Evolutionary conservation across 2,329 filamentous ascomycete species (phyloP).

Genomic region (Monilinia fructicola): DNA sequence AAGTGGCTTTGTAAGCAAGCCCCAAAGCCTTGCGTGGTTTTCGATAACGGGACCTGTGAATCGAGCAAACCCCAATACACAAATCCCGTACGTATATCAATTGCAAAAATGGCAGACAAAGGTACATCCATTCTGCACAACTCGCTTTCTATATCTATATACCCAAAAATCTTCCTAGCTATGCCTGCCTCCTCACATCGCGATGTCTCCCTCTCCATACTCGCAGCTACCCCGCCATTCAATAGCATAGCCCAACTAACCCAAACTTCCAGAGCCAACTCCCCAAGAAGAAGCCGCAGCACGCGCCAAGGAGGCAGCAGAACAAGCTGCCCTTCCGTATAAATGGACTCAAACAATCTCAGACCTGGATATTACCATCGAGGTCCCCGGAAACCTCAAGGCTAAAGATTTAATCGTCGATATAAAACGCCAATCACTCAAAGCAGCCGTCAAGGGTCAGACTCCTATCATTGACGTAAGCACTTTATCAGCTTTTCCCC

Average conservation of each 20-base stretch:
- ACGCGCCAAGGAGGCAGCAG: constrained; percentile 72
- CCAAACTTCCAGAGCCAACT: constrained; percentile 35
- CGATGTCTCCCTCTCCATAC: background rate
- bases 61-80: constrained; percentile 19
- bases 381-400: constrained; percentile 80
- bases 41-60: constrained; percentile 1
- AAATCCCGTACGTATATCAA: constrained; percentile 16
- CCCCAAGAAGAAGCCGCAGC: constrained; percentile 57
- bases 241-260: constrained; percentile 12
- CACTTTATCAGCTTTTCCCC: constrained; percentile 24
- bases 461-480: constrained; percentile 76
- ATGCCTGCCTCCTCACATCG: background rate
- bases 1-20: constrained; percentile 24
- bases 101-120: constrained; percentile 33
- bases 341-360: constrained; percentile 94
- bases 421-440: constrained; percentile 74
- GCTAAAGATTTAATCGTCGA: constrained; percentile 80
- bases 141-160: background rate
- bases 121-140: constrained; percentile 22
- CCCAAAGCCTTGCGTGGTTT: constrained; percentile 33
- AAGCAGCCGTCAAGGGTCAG: constrained; percentile 84
- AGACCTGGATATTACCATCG: constrained; percentile 78
- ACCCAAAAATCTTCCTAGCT: background rate
- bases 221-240: constrained; percentile 20
- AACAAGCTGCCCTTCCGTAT: constrained; percentile 91